Percentiles rank a stretch among this genome's conserved stretches.
Evolutionary conservation across 176 grass and related monocot species (phyloP).

Genomic region (Zoysia japonica): DNA sequence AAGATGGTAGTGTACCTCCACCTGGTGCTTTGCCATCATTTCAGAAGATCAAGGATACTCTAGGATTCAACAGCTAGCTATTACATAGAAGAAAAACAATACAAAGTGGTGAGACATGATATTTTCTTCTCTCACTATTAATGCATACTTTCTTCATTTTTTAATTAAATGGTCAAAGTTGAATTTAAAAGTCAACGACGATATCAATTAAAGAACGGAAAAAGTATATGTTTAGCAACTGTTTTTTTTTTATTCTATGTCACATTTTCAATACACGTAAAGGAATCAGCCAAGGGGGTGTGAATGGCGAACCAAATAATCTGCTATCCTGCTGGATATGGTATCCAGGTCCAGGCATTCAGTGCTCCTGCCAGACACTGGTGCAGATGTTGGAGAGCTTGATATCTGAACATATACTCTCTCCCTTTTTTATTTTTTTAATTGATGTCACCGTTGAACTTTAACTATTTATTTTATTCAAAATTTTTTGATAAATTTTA

Average conservation of each 20-base stretch:
- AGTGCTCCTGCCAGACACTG: not conserved
- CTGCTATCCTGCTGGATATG: constrained; percentile 46
- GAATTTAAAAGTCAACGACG: too few species aligned
- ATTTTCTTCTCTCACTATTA: constrained; percentile 13
- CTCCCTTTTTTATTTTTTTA: too few species aligned
- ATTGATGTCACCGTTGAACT: too few species aligned
- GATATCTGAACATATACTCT: not conserved
- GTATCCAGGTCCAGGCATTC: constrained; percentile 32
- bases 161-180: too few species aligned
- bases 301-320: not conserved
- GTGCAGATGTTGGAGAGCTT: not conserved
- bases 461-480: too few species aligned
- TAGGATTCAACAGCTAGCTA: constrained; percentile 83
- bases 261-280: constrained; percentile 35
- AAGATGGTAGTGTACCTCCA: constrained; percentile 66
- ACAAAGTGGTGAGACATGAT: constrained; percentile 56
- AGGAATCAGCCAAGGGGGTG: constrained; percentile 33
- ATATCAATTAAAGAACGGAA: too few species aligned
- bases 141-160: not conserved
- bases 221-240: not conserved
- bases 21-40: constrained; percentile 79
- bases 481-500: too few species aligned
- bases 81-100: constrained; percentile 91
- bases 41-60: constrained; percentile 89
- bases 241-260: constrained; percentile 33